These are phyloP conservation scores for Ilyonectria sp. DNA, from an alignment of 2,329 filamentous ascomycete species.

Conservation along the genomic window DNA sequence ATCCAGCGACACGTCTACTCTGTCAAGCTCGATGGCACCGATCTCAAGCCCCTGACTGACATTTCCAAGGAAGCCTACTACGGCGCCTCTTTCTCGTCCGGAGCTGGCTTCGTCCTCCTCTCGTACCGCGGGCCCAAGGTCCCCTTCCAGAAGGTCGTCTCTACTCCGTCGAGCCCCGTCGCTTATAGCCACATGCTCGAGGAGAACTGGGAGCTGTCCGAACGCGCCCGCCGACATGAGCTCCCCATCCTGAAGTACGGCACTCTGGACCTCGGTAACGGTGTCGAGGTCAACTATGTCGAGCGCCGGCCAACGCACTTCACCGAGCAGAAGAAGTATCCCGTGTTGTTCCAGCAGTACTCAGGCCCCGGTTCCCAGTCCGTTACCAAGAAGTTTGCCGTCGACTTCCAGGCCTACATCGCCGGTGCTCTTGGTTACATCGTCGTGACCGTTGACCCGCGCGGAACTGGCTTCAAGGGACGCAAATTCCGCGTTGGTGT, in stretches of 20 bases:
- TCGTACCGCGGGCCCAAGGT: conserved; percentile 87
- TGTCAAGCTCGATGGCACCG: conserved; percentile 85
- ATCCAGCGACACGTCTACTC: conserved; percentile 94
- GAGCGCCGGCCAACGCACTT: conserved; percentile 95
- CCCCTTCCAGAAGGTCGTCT: conserved; percentile 92
- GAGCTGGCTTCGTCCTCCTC: conserved; percentile 86
- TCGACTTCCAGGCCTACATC: conserved; percentile 93
- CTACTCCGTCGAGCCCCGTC: conserved; percentile 78
- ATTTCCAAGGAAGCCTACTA: conserved; percentile 84
- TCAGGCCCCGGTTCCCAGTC: conserved; percentile 94
- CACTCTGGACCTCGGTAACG: conserved; percentile 85
- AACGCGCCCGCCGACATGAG: conserved; percentile 81
- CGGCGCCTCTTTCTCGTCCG: conserved; percentile 84
- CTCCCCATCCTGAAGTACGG: conserved; percentile 87
- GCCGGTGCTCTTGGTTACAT: conserved; percentile 91
- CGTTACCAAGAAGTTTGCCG: conserved; percentile 83
- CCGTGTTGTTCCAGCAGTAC: conserved; percentile 95
- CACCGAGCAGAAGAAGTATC: conserved; percentile 85
- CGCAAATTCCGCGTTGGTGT: conserved; percentile 86
- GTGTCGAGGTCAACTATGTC: conserved; percentile 78
- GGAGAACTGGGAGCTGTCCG: conserved; percentile 79
- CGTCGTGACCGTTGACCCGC: conserved; percentile 93
- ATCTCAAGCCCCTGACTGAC: conserved; percentile 81
- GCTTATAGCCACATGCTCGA: conserved; percentile 82
- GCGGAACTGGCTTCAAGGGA: conserved; percentile 92